phyloP scores from a whole-genome alignment of 352 stramenopile species.

The Phytophthora kernoviae region DNA sequence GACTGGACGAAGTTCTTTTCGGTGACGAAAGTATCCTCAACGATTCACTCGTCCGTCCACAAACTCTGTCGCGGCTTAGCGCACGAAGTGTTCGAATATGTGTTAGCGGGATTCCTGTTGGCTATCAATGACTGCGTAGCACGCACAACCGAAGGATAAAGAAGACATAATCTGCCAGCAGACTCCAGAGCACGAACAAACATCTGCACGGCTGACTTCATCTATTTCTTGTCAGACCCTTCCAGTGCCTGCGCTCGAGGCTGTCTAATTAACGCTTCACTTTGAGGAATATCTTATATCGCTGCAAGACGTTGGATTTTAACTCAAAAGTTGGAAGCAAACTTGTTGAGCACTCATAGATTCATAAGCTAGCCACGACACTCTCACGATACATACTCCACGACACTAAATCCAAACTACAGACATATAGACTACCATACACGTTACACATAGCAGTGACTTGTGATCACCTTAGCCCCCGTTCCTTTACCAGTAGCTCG shows the following conservation, averaged over 20 bases:
- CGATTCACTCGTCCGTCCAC: too few relatives aligned
- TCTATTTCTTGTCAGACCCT: not conserved
- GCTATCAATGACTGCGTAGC: not conserved
- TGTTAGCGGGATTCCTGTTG: not conserved
- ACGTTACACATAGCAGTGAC: constrained; percentile 1
- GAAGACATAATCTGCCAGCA: constrained; percentile 13
- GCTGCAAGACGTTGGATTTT: too few relatives aligned
- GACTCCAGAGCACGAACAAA: not conserved
- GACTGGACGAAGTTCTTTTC: too few relatives aligned
- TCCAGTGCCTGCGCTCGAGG: not conserved
- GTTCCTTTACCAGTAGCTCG: not conserved
- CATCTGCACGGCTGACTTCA: constrained; percentile 1
- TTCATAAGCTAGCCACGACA: constrained; percentile 12
- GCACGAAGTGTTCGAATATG: too few relatives aligned
- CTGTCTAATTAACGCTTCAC: not conserved
- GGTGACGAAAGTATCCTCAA: too few relatives aligned
- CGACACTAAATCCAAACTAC: constrained; percentile 16
- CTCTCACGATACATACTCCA: constrained; percentile 7
- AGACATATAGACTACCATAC: constrained; percentile 5
- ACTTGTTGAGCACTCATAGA: constrained; percentile 6
- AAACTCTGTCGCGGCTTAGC: too few relatives aligned
- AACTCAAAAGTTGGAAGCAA: not conserved
- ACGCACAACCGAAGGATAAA: constrained; percentile 8
- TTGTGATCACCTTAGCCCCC: not conserved
- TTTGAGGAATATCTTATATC: too few relatives aligned